phyloP scores from a whole-genome alignment of 176 grass and related monocot genomes.

The Tuctoria greenei region DNA sequence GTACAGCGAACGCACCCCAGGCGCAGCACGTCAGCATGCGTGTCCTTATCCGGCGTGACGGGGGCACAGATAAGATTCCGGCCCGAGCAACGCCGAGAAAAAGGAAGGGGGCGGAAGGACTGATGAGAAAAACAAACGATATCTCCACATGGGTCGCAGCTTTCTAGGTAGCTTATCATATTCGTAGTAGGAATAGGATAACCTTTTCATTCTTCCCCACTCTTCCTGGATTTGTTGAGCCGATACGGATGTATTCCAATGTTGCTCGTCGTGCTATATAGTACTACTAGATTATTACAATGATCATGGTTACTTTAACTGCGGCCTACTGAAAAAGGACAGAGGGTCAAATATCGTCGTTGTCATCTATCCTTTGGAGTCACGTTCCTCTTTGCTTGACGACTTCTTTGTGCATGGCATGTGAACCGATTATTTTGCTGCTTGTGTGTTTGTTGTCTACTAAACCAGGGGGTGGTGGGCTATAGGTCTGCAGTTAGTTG shows the following conservation, averaged over 20 bases:
- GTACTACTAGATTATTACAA: not conserved
- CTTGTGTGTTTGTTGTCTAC: not conserved
- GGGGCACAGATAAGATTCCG: conserved; percentile 23
- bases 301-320: not conserved
- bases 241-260: conserved; percentile 10
- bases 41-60: conserved; percentile 27
- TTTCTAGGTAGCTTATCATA: conserved; percentile 24
- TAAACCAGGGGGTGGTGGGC: no score
- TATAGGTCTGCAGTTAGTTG: not conserved
- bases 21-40: not conserved
- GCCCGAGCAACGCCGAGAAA: not conserved
- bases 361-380: not conserved
- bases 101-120: not conserved
- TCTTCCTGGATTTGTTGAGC: conserved; percentile 33
- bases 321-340: not conserved
- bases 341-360: not conserved
- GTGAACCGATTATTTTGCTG: not conserved
- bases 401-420: not conserved
- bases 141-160: conserved; percentile 11
- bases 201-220: conserved; percentile 11
- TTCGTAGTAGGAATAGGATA: conserved; percentile 22
- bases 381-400: not conserved
- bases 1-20: not conserved
- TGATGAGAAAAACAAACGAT: conserved; percentile 25
- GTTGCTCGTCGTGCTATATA: not conserved